Percentiles rank a stretch among this genome's conserved stretches.
phyloP scores from a whole-genome alignment of 306 rosid species.

The Cucurbita pepo region DNA sequence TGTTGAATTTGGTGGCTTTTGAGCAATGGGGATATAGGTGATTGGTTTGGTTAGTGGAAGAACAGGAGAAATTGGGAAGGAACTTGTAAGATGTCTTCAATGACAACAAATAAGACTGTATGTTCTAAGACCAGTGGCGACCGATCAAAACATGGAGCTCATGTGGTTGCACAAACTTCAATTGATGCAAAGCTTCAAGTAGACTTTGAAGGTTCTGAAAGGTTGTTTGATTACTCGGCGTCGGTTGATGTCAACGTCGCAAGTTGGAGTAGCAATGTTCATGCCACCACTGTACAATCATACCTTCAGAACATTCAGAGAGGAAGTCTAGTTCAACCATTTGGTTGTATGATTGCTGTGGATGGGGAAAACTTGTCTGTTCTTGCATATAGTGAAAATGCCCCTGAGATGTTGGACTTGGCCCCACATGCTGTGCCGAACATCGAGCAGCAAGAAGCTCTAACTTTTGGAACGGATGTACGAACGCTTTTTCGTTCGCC shows the following conservation, averaged over 20 bases:
- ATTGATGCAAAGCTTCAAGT: constrained; percentile 25
- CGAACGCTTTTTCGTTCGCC: constrained; percentile 23
- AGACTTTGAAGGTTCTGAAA: constrained; percentile 17
- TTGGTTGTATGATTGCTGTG: constrained; percentile 30
- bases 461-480: constrained; percentile 23
- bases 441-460: constrained; percentile 25
- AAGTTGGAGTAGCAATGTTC: constrained; percentile 20
- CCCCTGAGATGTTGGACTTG: constrained; percentile 32
- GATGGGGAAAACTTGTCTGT: constrained; percentile 19
- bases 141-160: constrained; percentile 15
- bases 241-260: constrained; percentile 18
- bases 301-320: constrained; percentile 29
- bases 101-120: constrained; percentile 13
- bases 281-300: constrained; percentile 18
- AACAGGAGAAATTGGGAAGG: neutral
- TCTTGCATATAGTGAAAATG: constrained; percentile 29
- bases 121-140: constrained; percentile 15
- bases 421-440: constrained; percentile 32
- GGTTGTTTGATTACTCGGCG: constrained; percentile 11
- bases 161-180: constrained; percentile 19
- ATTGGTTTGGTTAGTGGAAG: constrained; percentile 1
- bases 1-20: neutral
- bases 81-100: constrained; percentile 19
- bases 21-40: neutral
- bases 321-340: constrained; percentile 26